Percentiles rank a stretch among this genome's conserved stretches.
phyloP scores from a whole-genome alignment of 306 rosid genomes.

The Prunus armeniaca region DNA sequence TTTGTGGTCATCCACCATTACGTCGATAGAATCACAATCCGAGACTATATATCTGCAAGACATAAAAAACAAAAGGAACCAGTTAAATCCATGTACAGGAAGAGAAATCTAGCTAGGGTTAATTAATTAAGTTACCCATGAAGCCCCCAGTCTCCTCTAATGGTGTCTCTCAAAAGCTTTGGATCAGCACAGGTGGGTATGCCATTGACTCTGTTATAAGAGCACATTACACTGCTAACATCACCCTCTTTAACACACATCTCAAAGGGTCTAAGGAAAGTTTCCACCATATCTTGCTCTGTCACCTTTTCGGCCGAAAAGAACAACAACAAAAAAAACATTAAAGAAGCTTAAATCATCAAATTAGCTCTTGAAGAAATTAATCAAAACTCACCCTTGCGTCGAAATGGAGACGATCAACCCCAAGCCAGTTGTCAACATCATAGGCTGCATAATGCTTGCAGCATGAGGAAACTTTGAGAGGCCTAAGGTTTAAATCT shows the following conservation, averaged over 20 bases:
- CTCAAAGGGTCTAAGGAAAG: constrained; percentile 14
- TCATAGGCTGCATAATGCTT: constrained; percentile 19
- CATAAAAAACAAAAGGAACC: too few species aligned
- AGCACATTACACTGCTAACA: constrained; percentile 27
- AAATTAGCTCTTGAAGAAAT: not conserved
- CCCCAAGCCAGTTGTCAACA: constrained; percentile 14
- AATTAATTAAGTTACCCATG: constrained; percentile 3
- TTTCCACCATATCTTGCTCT: constrained; percentile 18
- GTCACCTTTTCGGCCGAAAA: not conserved
- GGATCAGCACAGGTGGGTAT: constrained; percentile 24
- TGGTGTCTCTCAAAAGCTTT: constrained; percentile 6
- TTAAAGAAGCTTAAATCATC: not conserved
- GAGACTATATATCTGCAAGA: constrained; percentile 17
- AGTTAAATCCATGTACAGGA: too few species aligned
- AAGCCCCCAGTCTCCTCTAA: constrained; percentile 23
- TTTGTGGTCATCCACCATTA: constrained; percentile 9
- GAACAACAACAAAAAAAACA: not conserved
- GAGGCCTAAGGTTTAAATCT: constrained; percentile 21
- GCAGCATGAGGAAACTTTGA: constrained; percentile 17
- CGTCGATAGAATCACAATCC: constrained; percentile 25
- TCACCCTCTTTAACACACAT: constrained; percentile 25
- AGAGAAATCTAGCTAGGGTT: too few species aligned
- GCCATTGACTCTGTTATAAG: constrained; percentile 8
- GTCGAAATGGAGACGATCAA: constrained; percentile 15
- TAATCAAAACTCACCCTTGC: not conserved